Evolutionary conservation across 768 basidiomycete species (phyloP), one percentile per base, ranked within the genome.

Genomic region (Obba rivulosa): DNA sequence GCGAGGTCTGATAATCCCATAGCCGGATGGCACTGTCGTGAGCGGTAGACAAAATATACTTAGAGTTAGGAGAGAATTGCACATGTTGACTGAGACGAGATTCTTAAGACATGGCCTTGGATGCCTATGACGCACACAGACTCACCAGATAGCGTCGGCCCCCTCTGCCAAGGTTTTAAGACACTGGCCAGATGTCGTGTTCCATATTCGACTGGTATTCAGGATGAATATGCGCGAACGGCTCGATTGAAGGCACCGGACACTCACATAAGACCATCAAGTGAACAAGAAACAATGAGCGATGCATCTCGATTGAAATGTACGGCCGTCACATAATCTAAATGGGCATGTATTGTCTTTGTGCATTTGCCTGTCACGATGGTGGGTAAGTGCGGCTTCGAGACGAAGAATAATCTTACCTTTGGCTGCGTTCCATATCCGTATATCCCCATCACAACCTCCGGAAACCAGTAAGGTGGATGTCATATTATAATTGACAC

Each of bases 141-240:
- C 70, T 14, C 60, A 91, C 87, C 81, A 93, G 54, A 92, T 77
- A 2, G 92, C 87, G 39, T 88, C 81, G 43, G 87, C 83, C 16
- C 89, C 90, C 67, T 96, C 92, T 9, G 91, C 88, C 21, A 99
- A 77, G 0, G 95, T 98, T 67, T 96, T 97, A 23, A 99, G 77
- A 66, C 95, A 99, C 60, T 97, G 93, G 0, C 93, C 94, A 17
- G 88, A 85, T 17, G 81, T 78, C 0, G 89, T 85, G 55, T 92
- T 91, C 95, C 95, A 99, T 64, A 99, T 87, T 23, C 95, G 94
- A 59, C 95, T 98, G 59, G 5, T 35, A 21, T 41, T 35, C 28
- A 43, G 47, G 21, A 40, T 14, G 20, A 40, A 11, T 21, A 34
- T 25, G 38, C 55, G 34, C 43, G 16, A 18, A 31, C 21, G 5